These are phyloP conservation scores for Fraxinus nigra DNA, from an alignment of 305 asterid species.

Conservation along the genomic window DNA sequence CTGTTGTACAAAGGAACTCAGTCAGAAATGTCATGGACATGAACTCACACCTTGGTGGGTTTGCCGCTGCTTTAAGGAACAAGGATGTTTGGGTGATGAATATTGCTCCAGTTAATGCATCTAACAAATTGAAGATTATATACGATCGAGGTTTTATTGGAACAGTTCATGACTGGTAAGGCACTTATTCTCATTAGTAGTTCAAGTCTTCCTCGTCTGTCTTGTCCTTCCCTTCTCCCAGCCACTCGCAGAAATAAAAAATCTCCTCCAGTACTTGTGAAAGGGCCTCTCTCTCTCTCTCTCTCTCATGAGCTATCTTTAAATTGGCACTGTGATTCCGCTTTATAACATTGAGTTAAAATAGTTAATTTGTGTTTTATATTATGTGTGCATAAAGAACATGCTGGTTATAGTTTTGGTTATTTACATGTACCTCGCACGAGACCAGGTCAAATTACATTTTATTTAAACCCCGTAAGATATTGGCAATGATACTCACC, in stretches of 20 bases:
- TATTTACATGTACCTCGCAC: not conserved
- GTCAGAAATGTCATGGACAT: constrained; percentile 92
- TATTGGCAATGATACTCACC: not conserved
- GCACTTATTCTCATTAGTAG: not conserved
- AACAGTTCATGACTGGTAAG: constrained; percentile 79
- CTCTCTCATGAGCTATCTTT: not conserved
- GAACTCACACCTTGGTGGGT: constrained; percentile 86
- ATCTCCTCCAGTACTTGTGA: not conserved
- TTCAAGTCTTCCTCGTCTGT: constrained; percentile 6
- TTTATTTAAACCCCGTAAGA: not conserved
- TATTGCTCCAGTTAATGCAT: constrained; percentile 69
- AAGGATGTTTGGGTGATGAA: constrained; percentile 96
- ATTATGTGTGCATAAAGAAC: not conserved
- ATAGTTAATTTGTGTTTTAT: not conserved
- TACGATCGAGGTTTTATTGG: constrained; percentile 91
- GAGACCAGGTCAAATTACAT: not conserved
- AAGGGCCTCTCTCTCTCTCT: not conserved
- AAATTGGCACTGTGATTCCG: not conserved
- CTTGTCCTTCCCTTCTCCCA: not conserved
- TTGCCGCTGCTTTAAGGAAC: constrained; percentile 74
- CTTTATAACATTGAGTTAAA: not conserved
- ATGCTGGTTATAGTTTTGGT: not conserved
- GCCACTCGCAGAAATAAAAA: not conserved
- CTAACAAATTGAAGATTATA: constrained; percentile 58
- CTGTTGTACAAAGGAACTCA: constrained; percentile 52